Evolutionary conservation across 2,329 filamentous ascomycete species (phyloP), one percentile per base, ranked within the genome.

Genomic region (Bertia moriformis): DNA sequence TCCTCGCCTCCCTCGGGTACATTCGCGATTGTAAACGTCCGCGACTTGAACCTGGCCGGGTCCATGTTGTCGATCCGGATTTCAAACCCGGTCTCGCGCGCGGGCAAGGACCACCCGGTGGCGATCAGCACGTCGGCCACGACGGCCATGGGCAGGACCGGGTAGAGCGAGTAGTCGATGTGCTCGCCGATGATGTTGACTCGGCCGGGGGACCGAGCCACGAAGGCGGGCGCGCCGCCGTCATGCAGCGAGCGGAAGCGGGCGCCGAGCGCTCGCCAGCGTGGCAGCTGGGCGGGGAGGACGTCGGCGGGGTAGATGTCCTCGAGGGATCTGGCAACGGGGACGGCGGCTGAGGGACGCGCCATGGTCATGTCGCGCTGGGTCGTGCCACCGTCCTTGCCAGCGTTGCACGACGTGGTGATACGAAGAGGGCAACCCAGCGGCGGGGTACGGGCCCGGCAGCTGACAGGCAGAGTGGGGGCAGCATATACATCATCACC

Each of bases 101-200:
- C 58, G 54, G 37, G 70, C 58, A 19, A 66, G 56, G 19, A 69
- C 67, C 41, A 69, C 62, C 57, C 71, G 27, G 95, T 83, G 39
- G 89, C 91, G 52, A 98, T 73, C 43, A 98, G 71, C 41, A 87
- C 81, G 59, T 98, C 91, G 45, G 86, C 83, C 4, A 83, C 86
- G 48, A 96, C 87, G 45, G 89, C 91, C 77, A 95, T 95, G 39
- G 91, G 91, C 18, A 98, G 70, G 43, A 95, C 88, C 49, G 91
- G 80, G 66, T 96, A 98, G 15, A 98, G 74, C 13, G 86, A 94
- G 65, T 98, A 98, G 65, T 98, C 91, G 52, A 98, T 94, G 65
- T 98, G 91, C 69, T 98, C 91, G 58, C 91, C 91, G 55, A 98
- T 95, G 53, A 98, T 91, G 65, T 96, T 96, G 48, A 98, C 91